A percentile compares a stretch with the other conserved stretches of the same genome.
These are phyloP conservation scores for Pseudocercospora vitis DNA, from an alignment of 2,329 filamentous ascomycete species.

Conservation along the genomic window DNA sequence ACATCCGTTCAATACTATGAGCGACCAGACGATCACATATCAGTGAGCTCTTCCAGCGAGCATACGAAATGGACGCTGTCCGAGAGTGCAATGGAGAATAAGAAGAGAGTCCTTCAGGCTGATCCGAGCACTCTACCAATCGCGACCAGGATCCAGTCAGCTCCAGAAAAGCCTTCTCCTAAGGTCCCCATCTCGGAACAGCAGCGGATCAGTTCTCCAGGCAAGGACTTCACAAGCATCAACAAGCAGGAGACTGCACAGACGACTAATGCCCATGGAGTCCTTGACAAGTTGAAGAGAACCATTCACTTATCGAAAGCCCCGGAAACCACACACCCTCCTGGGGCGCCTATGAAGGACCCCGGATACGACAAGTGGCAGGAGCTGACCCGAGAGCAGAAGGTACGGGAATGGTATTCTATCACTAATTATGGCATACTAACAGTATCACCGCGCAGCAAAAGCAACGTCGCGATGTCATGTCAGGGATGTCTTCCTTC, in stretches of 20 bases:
- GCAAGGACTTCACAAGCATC: background rate
- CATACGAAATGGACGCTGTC: background rate
- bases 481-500: conserved; percentile 9
- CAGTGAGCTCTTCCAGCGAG: background rate
- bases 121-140: conserved; percentile 1
- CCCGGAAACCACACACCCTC: background rate
- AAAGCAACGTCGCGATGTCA: conserved; percentile 10
- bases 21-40: background rate
- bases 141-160: background rate
- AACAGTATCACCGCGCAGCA: background rate
- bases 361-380: conserved; percentile 18
- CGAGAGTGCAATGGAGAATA: conserved; percentile 2
- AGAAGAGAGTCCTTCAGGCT: conserved; percentile 6
- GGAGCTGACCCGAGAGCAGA: conserved; percentile 9
- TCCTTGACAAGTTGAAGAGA: background rate
- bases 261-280: background rate
- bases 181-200: background rate
- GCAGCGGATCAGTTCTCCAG: background rate
- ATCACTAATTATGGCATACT: background rate
- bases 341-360: background rate
- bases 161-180: background rate
- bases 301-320: background rate
- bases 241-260: background rate
- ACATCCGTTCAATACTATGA: background rate
- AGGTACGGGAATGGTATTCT: background rate